Percentiles rank a stretch among this genome's conserved stretches.
These are phyloP conservation scores for Leccinum griseonigrum DNA, from an alignment of 1,284 basidiomycete genomes.

Conservation along the genomic window DNA sequence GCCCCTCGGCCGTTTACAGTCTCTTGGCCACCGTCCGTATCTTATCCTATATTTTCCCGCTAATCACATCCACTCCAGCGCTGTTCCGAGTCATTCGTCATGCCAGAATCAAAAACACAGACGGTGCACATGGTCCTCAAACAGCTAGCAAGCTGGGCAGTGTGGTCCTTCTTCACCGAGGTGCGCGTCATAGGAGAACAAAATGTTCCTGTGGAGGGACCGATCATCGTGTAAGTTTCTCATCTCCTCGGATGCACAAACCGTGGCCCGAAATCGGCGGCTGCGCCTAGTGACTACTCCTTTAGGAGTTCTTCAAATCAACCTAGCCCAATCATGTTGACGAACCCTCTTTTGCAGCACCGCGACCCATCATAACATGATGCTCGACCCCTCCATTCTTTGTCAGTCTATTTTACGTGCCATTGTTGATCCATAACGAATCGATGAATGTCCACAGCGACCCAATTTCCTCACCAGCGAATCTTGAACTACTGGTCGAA, in stretches of 20 bases:
- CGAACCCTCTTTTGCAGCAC: slow-evolving; percentile 46
- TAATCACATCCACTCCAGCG: slow-evolving; percentile 10
- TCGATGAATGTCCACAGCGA: slow-evolving; percentile 45
- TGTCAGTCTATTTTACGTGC: slow-evolving; percentile 50
- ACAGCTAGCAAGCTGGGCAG: slow-evolving; percentile 66
- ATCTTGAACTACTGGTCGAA: slow-evolving; percentile 96
- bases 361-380: slow-evolving; percentile 91
- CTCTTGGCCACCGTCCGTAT: slow-evolving; percentile 9
- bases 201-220: slow-evolving; percentile 81
- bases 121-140: slow-evolving; percentile 64
- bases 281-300: neutral
- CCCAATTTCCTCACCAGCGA: slow-evolving; percentile 72
- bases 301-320: slow-evolving; percentile 1
- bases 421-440: slow-evolving; percentile 15
- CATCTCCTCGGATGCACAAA: slow-evolving; percentile 4
- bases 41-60: slow-evolving; percentile 2
- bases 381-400: slow-evolving; percentile 79
- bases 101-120: slow-evolving; percentile 38
- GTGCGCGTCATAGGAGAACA: slow-evolving; percentile 82
- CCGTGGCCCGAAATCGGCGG: neutral
- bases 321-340: slow-evolving; percentile 10
- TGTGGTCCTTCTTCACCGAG: slow-evolving; percentile 84
- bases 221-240: slow-evolving; percentile 79
- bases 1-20: neutral
- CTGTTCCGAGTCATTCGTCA: neutral